phyloP scores from a whole-genome alignment of 352 stramenopile species.

The Blastocystis sp. region DNA sequence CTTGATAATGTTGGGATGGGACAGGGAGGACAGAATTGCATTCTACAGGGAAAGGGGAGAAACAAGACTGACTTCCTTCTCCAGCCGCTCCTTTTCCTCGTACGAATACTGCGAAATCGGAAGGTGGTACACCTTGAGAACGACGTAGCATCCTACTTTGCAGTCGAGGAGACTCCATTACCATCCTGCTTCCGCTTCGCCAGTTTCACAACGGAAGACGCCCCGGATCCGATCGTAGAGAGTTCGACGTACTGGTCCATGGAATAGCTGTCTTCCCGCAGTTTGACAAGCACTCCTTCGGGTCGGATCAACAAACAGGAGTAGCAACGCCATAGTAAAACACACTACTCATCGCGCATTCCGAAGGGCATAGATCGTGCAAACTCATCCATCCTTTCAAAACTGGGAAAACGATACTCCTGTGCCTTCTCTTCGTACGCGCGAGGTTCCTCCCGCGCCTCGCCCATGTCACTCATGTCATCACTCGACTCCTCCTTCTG shows the following conservation, averaged over 20 bases:
- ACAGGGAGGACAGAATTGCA: slow-evolving; percentile 7
- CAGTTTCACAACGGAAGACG: slow-evolving; percentile 35
- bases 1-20: slow-evolving; percentile 27
- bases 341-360: not conserved
- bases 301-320: slow-evolving; percentile 5
- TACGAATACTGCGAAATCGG: not conserved
- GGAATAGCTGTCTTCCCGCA: not conserved
- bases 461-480: not conserved
- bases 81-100: not conserved
- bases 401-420: not conserved
- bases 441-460: not conserved
- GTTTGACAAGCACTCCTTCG: not conserved
- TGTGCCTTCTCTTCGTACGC: not conserved
- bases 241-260: slow-evolving; percentile 2
- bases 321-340: not conserved
- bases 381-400: not conserved
- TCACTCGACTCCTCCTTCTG: slow-evolving; percentile 2
- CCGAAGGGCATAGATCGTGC: slow-evolving; percentile 16
- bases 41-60: slow-evolving; percentile 11
- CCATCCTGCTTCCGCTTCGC: not conserved
- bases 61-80: not conserved
- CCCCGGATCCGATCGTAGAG: slow-evolving; percentile 25
- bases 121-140: slow-evolving; percentile 24
- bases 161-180: not conserved
- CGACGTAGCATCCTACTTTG: slow-evolving; percentile 8